Percentiles rank a stretch among this genome's conserved stretches.
phyloP scores from a whole-genome alignment of 108 stramenopile species.

The Nannochloropsis gaditana region DNA sequence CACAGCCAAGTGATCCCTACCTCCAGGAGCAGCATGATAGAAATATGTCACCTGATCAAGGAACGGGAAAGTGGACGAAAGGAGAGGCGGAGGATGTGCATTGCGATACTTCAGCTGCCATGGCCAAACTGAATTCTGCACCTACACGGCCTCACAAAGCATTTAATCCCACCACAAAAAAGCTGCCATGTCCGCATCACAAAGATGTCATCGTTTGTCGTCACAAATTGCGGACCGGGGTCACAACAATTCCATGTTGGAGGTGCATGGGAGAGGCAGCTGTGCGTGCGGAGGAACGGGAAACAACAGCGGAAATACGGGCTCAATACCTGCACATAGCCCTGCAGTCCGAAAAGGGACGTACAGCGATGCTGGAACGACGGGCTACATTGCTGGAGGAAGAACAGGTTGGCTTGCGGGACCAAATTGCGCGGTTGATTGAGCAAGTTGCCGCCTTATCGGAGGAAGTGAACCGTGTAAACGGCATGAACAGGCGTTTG shows the following conservation, averaged over 20 bases:
- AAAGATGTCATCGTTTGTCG: not conserved
- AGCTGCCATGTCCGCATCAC: not conserved
- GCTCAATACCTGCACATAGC: not conserved
- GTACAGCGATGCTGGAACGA: not conserved
- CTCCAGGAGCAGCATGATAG: no score
- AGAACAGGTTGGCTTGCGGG: not conserved
- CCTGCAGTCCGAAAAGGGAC: not conserved
- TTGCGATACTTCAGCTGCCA: no score
- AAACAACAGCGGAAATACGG: not conserved
- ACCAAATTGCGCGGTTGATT: not conserved
- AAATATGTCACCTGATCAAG: no score
- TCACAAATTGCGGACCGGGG: not conserved
- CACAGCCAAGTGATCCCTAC: no score
- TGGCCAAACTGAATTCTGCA: no score
- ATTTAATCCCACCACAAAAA: conserved; percentile 4
- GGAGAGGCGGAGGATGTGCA: no score
- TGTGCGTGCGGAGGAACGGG: not conserved
- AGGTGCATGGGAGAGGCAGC: not conserved
- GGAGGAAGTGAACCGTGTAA: not conserved
- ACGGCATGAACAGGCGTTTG: not conserved
- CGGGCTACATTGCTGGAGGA: not conserved
- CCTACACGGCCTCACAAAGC: not conserved
- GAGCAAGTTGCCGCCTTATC: conserved; percentile 7
- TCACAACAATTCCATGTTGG: not conserved
- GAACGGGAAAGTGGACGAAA: no score